Evolutionary conservation across 2,329 filamentous ascomycete genomes (phyloP).

Genomic region (Sclerotinia spermophila): DNA sequence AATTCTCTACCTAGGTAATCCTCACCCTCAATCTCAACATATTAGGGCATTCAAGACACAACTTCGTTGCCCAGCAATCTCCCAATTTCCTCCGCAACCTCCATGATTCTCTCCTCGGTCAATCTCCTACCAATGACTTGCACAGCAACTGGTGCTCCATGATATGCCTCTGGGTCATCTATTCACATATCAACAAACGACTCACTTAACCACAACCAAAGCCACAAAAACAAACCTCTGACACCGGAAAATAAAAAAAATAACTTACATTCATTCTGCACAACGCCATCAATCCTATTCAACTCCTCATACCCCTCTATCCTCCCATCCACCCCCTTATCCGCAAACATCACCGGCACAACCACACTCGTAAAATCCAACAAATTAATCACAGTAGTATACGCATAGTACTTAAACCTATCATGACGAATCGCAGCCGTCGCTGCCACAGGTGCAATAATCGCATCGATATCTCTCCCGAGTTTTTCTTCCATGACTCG

Average conservation of each 20-base stretch:
- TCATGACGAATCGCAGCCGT: conserved; percentile 36
- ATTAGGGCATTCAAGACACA: conserved; percentile 18
- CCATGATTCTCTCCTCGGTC: conserved; percentile 36
- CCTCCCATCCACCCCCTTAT: conserved; percentile 39
- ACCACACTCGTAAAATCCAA: conserved; percentile 40
- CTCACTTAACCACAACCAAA: background rate
- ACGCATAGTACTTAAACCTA: conserved; percentile 30
- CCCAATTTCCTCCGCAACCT: conserved; percentile 38
- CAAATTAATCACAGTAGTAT: conserved; percentile 31
- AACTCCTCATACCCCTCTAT: conserved; percentile 24
- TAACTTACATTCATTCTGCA: conserved; percentile 32
- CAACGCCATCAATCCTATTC: conserved; percentile 27
- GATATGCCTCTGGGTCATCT: conserved; percentile 32
- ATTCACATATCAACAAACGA: conserved; percentile 24
- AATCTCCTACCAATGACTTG: conserved; percentile 32
- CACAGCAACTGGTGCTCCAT: conserved; percentile 33
- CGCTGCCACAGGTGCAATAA: conserved; percentile 36
- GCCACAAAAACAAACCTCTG: too few relatives aligned
- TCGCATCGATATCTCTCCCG: conserved; percentile 36
- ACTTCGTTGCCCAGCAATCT: conserved; percentile 37
- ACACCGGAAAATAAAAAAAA: background rate
- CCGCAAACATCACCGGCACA: conserved; percentile 43
- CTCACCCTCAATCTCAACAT: background rate
- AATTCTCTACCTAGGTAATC: too few relatives aligned
- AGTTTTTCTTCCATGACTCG: conserved; percentile 30